A percentile compares a stretch with the other conserved stretches of the same genome.
Evolutionary conservation across 805 yeast species (phyloP).

Genomic region (Pichia phayaonensis): DNA sequence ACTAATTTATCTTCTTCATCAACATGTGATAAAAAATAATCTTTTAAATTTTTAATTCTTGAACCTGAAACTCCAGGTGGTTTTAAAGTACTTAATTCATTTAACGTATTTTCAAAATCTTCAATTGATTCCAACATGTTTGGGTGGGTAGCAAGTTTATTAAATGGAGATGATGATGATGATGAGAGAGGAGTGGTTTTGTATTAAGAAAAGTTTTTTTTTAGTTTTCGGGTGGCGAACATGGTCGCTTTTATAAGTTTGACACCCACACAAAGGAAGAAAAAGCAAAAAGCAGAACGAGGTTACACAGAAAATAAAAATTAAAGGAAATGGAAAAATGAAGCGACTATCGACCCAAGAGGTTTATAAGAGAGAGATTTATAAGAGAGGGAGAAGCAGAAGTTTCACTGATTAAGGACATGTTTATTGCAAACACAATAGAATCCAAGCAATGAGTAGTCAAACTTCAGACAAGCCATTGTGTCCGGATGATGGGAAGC

Average conservation of each 20-base stretch:
- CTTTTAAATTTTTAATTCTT: conserved; percentile 80
- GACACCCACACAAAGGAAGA: not conserved
- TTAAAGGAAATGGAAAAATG: too few relatives aligned
- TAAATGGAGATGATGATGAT: not conserved
- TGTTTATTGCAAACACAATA: too few relatives aligned
- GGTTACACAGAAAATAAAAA: too few relatives aligned
- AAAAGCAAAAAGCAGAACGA: too few relatives aligned
- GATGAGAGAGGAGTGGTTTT: too few relatives aligned
- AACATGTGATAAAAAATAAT: conserved; percentile 66
- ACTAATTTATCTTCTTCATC: conserved; percentile 41
- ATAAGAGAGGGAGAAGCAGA: too few relatives aligned
- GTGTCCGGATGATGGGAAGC: not conserved
- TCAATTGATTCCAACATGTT: conserved; percentile 33
- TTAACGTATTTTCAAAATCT: conserved; percentile 40
- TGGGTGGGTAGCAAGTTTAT: not conserved
- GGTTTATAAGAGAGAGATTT: too few relatives aligned
- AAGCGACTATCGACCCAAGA: too few relatives aligned
- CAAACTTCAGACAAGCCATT: not conserved
- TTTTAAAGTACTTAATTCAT: conserved; percentile 49
- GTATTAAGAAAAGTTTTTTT: not conserved
- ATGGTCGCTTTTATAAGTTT: not conserved
- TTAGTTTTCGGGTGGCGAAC: not conserved
- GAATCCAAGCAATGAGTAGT: not conserved
- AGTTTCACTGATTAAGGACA: not conserved
- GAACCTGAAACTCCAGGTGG: conserved; percentile 95